phyloP scores from a whole-genome alignment of 352 stramenopile species.

The Saprolegnia diclina region DNA sequence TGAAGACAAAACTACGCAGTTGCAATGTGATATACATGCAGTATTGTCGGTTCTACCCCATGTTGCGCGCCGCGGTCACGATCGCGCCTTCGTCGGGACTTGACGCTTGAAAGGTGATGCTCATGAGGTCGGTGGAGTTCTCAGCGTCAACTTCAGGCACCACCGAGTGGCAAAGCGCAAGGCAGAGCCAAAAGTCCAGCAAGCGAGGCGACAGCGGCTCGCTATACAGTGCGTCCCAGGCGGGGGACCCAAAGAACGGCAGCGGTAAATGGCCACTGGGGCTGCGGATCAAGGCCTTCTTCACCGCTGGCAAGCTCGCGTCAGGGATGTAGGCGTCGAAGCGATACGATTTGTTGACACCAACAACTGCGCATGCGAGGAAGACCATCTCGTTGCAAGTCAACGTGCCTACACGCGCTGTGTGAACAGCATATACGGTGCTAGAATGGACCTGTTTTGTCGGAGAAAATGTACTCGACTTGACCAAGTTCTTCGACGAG shows the following conservation, averaged over 20 bases:
- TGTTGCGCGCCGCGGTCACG: conserved; percentile 57
- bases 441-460: conserved; percentile 92
- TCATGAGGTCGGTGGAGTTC: conserved; percentile 41
- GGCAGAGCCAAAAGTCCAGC: conserved; percentile 39
- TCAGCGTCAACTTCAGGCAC: conserved; percentile 62
- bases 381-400: conserved; percentile 94
- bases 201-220: background rate
- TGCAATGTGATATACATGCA: background rate
- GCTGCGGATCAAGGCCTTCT: background rate
- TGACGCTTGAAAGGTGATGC: conserved; percentile 53
- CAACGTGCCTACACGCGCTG: conserved; percentile 69
- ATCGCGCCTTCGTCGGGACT: conserved; percentile 80
- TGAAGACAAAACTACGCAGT: conserved; percentile 27
- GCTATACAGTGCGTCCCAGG: conserved; percentile 1
- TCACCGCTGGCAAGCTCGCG: conserved; percentile 30
- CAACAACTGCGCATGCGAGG: conserved; percentile 89
- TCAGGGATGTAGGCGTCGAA: conserved; percentile 53
- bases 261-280: background rate
- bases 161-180: conserved; percentile 78
- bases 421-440: conserved; percentile 90
- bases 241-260: background rate
- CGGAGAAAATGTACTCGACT: conserved; percentile 82
- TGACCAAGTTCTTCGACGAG: conserved; percentile 90
- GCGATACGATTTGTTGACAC: conserved; percentile 49
- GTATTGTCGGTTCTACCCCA: conserved; percentile 39